Percentiles rank a stretch among this genome's conserved stretches.
Conservation (phyloP, 179 eudicot genomes). For the Patellifolia procumbens region DNA sequence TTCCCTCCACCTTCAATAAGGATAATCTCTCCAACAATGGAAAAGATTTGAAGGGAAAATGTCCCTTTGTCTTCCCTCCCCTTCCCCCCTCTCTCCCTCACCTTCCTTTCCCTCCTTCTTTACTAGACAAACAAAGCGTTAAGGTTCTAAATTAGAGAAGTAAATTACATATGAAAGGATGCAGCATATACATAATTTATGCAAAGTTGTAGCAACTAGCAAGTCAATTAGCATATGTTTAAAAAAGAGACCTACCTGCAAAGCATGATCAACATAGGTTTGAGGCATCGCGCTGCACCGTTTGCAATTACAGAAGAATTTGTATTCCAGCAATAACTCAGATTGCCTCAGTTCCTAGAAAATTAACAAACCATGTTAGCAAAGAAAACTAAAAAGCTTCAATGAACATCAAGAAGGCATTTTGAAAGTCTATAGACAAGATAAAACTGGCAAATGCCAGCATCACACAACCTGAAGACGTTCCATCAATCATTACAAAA, state of each 20-base stretch:
- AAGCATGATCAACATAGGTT: conserved; percentile 47
- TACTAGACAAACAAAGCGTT: no score
- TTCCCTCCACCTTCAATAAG: no score
- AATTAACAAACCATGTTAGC: not conserved
- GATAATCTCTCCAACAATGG: no score
- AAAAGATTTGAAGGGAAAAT: no score
- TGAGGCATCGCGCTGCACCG: conserved; percentile 49
- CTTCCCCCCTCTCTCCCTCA: no score
- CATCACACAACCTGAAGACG: not conserved
- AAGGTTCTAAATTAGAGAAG: no score
- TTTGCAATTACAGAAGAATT: conserved; percentile 52
- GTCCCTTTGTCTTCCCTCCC: no score
- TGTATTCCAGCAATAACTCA: conserved; percentile 58
- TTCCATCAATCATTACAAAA: not conserved
- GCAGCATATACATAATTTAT: not conserved
- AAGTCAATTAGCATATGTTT: not conserved
- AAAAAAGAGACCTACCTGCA: conserved; percentile 43
- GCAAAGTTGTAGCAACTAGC: not conserved
- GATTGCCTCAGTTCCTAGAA: conserved; percentile 57
- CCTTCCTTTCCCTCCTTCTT: no score
- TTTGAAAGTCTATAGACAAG: not conserved
- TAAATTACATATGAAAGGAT: not conserved
- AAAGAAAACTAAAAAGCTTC: not conserved
- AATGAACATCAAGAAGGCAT: not conserved
- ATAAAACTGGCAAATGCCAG: not conserved